Evolutionary conservation across 345 rosid species (phyloP).

Genomic region (Eucalyptus melliodora): DNA sequence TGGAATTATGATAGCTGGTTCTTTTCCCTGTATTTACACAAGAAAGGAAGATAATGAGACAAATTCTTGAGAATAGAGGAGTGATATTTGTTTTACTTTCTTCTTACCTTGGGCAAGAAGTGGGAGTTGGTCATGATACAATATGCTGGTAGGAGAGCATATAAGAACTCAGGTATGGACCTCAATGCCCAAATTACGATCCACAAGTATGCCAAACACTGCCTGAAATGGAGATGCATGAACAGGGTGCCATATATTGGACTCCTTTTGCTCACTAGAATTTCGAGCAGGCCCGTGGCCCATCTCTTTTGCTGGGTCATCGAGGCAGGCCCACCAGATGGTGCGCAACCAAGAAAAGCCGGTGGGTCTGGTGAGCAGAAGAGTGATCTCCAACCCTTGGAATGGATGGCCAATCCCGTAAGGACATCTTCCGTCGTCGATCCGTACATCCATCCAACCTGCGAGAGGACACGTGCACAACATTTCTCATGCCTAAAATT

Average conservation of each 20-base stretch:
- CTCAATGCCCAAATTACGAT: constrained; percentile 11
- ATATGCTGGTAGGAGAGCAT: constrained; percentile 44
- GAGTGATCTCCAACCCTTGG: constrained; percentile 35
- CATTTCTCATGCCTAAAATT: neutral
- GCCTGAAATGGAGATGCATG: constrained; percentile 29
- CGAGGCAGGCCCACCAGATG: constrained; percentile 12
- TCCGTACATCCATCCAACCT: constrained; percentile 63
- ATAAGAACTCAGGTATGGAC: constrained; percentile 45
- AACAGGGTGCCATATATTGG: constrained; percentile 12
- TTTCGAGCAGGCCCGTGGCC: constrained; percentile 44
- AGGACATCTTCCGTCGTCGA: constrained; percentile 38
- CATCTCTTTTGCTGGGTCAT: constrained; percentile 55
- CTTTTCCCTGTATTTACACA: constrained; percentile 4
- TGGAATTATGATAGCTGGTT: constrained; percentile 3
- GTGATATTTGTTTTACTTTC: neutral
- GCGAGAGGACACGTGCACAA: neutral
- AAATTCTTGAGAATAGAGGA: neutral
- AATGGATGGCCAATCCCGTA: constrained; percentile 43
- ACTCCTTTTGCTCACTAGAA: constrained; percentile 17
- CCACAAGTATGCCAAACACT: constrained; percentile 25
- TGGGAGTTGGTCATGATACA: constrained; percentile 35
- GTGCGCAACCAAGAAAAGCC: constrained; percentile 49
- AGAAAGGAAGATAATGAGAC: neutral
- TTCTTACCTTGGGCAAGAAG: constrained; percentile 52
- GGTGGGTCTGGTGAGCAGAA: constrained; percentile 13